Base-by-base conservation (phyloP, 257 asterid genomes). In the Buddleja alternifolia region DNA sequence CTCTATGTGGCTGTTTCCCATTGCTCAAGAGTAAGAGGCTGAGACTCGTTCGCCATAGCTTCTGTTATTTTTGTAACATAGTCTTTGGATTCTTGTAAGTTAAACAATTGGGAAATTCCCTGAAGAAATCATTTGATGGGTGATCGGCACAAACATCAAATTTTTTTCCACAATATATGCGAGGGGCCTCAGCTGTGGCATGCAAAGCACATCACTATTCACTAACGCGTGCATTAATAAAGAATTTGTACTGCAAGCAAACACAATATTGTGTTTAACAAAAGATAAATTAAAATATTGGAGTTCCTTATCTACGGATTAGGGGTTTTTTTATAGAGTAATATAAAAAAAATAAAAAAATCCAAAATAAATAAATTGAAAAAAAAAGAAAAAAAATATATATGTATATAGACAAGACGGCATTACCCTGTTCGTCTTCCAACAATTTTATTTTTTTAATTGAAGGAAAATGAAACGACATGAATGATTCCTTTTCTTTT, bases 1-100 rank as follows among this genome's bases (percentile, higher is more conserved):
- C 99, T 83, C 77, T 89, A 90, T 39, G 97, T 94, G 52, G 97
- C 99, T 23, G 99, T 97, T 80, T 94, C 99, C 99, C 99, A 94
- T 63, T 94, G 93, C 74, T 94, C 96, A 0, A 88, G 90, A 9
- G 97, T 91, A 4, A 94, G 95, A 61, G 97, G 92, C 65, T 67
- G 89, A 24, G 99, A 97, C 50, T 94, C 97, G 10, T 67, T 84
- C 8, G 81, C 86, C 97, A 94, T 87, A 17, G 99, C 99, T 90
- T 91, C 95, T 76, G 82, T 83, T 20, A 94, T 95, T 77, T 91
- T 91, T 8, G 79, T 80, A 8, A 94, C 95, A 71, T 91, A 94
- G 71, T 94, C 99, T 74, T 91, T 0, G 97, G 92, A 4, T 89
- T 80, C 73, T 75, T 91, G 87, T 86, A 94, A 7, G 95, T 89